Conservation (phyloP, 2,329 filamentous ascomycete species). For the Fusarium keratoplasticum region DNA sequence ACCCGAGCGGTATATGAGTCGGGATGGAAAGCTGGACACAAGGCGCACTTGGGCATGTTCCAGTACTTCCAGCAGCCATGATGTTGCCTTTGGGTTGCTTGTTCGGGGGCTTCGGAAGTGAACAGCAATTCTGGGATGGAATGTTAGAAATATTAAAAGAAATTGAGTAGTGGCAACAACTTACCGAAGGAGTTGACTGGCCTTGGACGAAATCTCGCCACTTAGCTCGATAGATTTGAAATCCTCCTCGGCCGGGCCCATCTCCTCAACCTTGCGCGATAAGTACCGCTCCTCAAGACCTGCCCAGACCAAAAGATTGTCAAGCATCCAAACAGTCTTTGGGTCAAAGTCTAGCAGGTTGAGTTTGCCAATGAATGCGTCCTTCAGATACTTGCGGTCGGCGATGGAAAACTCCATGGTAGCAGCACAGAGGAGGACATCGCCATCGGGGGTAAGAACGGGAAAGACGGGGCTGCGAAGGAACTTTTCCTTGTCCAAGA, state of each 20-base stretch:
- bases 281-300: constrained; percentile 36
- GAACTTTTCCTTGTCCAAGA: constrained; percentile 33
- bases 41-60: constrained; percentile 30
- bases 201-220: constrained; percentile 32
- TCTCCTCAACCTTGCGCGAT: constrained; percentile 30
- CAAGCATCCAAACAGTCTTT: constrained; percentile 34
- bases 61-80: constrained; percentile 28
- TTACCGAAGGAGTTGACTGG: constrained; percentile 33
- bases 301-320: constrained; percentile 34
- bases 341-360: constrained; percentile 36
- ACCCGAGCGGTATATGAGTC: constrained; percentile 23
- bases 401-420: constrained; percentile 37
- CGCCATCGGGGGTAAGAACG: constrained; percentile 15
- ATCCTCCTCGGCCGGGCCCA: constrained; percentile 8
- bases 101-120: constrained; percentile 39
- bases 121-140: constrained; percentile 13
- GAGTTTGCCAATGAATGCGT: constrained; percentile 30
- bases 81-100: constrained; percentile 8
- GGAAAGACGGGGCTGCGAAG: constrained; percentile 29
- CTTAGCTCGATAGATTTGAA: constrained; percentile 32
- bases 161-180: not conserved
- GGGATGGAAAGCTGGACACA: constrained; percentile 7
- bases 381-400: constrained; percentile 30
- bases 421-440: constrained; percentile 31
- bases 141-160: not conserved